Evolutionary conservation across 78 protist genomes (phyloP).

Genomic region (Cavenderia fasciculata): DNA sequence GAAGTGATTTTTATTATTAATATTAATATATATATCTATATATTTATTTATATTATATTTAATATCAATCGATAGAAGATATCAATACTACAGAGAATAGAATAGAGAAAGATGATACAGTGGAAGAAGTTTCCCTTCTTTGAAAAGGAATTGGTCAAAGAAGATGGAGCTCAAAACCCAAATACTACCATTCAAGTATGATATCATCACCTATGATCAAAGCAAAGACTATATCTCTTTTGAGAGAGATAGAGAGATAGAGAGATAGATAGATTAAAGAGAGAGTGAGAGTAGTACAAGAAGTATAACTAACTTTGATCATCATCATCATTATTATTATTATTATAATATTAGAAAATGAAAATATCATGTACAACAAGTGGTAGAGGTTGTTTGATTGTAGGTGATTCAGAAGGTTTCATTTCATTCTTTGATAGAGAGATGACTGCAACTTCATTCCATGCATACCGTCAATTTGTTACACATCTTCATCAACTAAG

Average conservation of each 20-base stretch:
- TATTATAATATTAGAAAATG: constrained; percentile 13
- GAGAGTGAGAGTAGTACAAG: neutral
- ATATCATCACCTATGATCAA: neutral
- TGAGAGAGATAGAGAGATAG: neutral
- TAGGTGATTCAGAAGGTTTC: constrained; percentile 79
- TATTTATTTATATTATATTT: too few relatives aligned
- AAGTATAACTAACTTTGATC: neutral
- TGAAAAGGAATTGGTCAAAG: constrained; percentile 77
- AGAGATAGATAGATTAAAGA: neutral
- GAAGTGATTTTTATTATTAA: too few relatives aligned
- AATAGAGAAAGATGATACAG: constrained; percentile 2
- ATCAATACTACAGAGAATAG: too few relatives aligned
- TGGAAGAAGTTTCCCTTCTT: constrained; percentile 82
- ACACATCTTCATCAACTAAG: constrained; percentile 37
- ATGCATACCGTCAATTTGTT: constrained; percentile 55
- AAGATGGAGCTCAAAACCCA: constrained; percentile 25
- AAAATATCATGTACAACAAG: constrained; percentile 77
- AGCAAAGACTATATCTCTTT: neutral
- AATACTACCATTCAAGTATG: constrained; percentile 23
- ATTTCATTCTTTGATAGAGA: constrained; percentile 73
- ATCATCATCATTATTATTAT: neutral
- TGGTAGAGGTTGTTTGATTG: constrained; percentile 80
- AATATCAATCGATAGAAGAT: too few relatives aligned
- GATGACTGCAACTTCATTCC: constrained; percentile 57
- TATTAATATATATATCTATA: too few relatives aligned